Base-by-base conservation (phyloP, 495 filamentous ascomycete genomes). In the Durotheca rogersii region DNA sequence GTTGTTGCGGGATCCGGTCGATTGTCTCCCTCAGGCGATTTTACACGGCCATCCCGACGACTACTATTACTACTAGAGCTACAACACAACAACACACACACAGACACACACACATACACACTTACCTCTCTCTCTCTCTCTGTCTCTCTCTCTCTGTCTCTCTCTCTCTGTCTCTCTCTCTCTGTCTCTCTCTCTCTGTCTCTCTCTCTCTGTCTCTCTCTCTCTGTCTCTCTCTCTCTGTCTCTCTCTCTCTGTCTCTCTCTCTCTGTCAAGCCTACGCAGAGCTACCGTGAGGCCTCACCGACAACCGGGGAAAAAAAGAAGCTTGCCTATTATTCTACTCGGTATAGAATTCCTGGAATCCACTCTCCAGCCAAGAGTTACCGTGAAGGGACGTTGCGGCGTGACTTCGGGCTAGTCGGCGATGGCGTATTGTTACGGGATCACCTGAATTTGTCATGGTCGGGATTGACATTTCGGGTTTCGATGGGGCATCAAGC, bases 391-490 rank as follows among this genome's bases (percentile, higher is more conserved):
- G 51, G 50, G 50, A 53, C 46, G 56, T 59, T 47, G 56, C 56
- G 46, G 54, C 54, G 56, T 54, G 50, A 59, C 56, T 59, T 46
- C 41, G 46, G 56, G 32, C 41, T 35, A 41, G 45, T 59, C n/a
- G n/a, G n/a, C n/a, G 41, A 45, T 45, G 50, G 32, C 23, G 51
- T 53, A 53, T 59, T 59, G 54, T 50, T 59, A 54, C 46, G 27
- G 30, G 41, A 50, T 47, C 45, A 40, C 40, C 16, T 51, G 25
- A 46, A 59, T 59, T 54, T 59, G 56, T 59, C 56, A 59, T 54
- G 35, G 11, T 47, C 41, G 45, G 44, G 49, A 52, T 51, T 45
- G 47, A 39, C 29, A 49, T 33, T 25, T 18, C 1, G n/a, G 21
- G 9, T 17, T 16, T 48, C 38, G 38, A 48, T 38, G 32, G 17